These are phyloP conservation scores for Cryptococcus maquisensis DNA, from an alignment of 1,284 basidiomycete genomes.

Conservation along the genomic window DNA sequence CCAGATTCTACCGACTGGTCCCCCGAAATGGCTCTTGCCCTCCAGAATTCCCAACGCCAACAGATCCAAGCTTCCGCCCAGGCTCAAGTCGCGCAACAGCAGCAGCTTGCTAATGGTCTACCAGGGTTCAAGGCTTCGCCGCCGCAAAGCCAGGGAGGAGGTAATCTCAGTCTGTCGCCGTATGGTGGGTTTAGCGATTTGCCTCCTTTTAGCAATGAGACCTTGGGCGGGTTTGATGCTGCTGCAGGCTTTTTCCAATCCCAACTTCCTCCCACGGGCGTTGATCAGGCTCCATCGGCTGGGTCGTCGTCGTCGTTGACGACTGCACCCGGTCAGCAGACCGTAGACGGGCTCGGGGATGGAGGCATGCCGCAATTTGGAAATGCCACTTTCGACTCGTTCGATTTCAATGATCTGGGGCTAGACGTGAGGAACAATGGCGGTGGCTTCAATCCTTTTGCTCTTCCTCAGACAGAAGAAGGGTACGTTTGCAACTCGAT, in stretches of 20 bases:
- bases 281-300: conserved; percentile 3
- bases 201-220: conserved; percentile 6
- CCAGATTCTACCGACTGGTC: conserved; percentile 17
- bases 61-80: neutral
- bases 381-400: conserved; percentile 30
- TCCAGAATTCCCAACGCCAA: conserved; percentile 2
- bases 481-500: conserved; percentile 26
- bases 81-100: neutral
- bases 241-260: conserved; percentile 3
- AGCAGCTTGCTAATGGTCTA: neutral
- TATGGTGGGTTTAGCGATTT: conserved; percentile 7
- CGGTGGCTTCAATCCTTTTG: conserved; percentile 47
- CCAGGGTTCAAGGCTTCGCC: conserved; percentile 1
- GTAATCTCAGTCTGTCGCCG: conserved; percentile 14
- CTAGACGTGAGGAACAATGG: conserved; percentile 14
- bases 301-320: neutral
- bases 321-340: neutral
- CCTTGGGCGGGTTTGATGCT: conserved; percentile 2
- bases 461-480: conserved; percentile 44
- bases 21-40: conserved; percentile 12
- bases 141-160: neutral
- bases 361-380: conserved; percentile 13
- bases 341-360: conserved; percentile 1
- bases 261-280: conserved; percentile 1
- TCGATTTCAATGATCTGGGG: conserved; percentile 42